phyloP scores from a whole-genome alignment of 768 basidiomycete species.

The Mycena chlorophos region DNA sequence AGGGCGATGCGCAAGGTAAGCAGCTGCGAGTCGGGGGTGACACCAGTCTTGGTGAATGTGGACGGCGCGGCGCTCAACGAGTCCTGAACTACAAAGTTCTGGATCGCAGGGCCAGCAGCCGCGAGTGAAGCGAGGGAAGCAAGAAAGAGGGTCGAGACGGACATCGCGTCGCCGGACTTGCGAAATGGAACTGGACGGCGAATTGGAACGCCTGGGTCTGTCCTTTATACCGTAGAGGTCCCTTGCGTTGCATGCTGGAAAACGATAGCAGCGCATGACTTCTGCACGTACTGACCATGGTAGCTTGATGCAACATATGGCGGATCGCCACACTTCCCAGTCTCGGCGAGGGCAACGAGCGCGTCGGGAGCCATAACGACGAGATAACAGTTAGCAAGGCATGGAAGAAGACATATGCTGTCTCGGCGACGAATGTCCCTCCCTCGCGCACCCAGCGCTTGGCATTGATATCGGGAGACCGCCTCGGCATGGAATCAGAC shows the following conservation, averaged over 20 bases:
- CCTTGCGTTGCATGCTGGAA: background rate
- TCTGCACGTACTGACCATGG: background rate
- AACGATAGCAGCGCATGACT: background rate
- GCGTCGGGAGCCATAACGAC: background rate
- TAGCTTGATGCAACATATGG: background rate
- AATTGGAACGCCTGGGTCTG: background rate
- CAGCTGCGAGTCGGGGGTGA: slow-evolving; percentile 29
- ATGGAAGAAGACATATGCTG: no score
- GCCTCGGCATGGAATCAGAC: slow-evolving; percentile 4
- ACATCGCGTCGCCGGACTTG: background rate
- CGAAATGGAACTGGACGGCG: background rate
- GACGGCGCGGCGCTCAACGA: slow-evolving; percentile 27
- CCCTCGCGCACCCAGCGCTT: no score
- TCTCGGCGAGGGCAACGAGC: background rate
- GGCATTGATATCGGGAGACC: no score
- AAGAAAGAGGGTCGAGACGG: slow-evolving; percentile 5
- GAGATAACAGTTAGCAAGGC: background rate
- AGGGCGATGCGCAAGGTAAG: slow-evolving; percentile 43
- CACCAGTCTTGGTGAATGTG: slow-evolving; percentile 33
- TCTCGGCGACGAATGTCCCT: no score
- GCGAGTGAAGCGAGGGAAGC: slow-evolving; percentile 7
- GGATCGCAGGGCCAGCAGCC: slow-evolving; percentile 4
- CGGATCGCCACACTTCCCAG: background rate
- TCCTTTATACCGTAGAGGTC: background rate
- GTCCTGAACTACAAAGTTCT: slow-evolving; percentile 13